These are phyloP conservation scores for Pseudopithomyces chartarum DNA, from an alignment of 2,329 filamentous ascomycete species.

Conservation along the genomic window DNA sequence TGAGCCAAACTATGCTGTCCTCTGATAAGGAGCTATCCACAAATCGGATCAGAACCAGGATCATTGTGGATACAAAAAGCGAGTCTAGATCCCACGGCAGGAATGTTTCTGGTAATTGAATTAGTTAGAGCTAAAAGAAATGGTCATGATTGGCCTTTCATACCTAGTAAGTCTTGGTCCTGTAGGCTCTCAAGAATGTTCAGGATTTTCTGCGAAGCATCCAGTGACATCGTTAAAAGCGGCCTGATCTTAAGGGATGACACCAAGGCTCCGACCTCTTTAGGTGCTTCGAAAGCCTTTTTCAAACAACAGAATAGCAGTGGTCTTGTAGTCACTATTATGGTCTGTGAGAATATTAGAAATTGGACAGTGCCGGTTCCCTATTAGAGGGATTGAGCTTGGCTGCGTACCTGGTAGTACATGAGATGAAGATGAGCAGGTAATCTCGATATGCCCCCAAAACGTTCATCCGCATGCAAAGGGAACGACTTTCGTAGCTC, in stretches of 20 bases:
- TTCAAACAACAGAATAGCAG: slow-evolving; percentile 52
- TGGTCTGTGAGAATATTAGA: slow-evolving; percentile 36
- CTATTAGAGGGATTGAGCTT: too few species aligned
- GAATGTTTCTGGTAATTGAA: slow-evolving; percentile 49
- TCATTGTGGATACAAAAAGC: slow-evolving; percentile 51
- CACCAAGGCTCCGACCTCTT: slow-evolving; percentile 34
- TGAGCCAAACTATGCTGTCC: slow-evolving; percentile 44
- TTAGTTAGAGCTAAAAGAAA: background rate
- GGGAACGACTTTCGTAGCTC: slow-evolving; percentile 47
- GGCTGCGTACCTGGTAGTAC: slow-evolving; percentile 46
- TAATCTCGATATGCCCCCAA: slow-evolving; percentile 49
- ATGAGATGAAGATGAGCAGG: slow-evolving; percentile 45
- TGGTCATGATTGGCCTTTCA: background rate
- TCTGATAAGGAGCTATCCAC: slow-evolving; percentile 43
- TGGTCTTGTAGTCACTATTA: slow-evolving; percentile 49
- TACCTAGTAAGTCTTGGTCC: slow-evolving; percentile 55
- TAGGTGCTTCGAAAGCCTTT: slow-evolving; percentile 37
- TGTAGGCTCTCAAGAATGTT: slow-evolving; percentile 51
- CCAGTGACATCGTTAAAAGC: slow-evolving; percentile 50
- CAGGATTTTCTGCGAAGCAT: slow-evolving; percentile 52
- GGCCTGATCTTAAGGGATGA: slow-evolving; percentile 46
- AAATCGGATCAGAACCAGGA: slow-evolving; percentile 45
- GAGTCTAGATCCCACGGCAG: slow-evolving; percentile 56
- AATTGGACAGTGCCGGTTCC: background rate
- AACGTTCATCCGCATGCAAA: slow-evolving; percentile 42